Evolutionary conservation across 257 asterid species (phyloP).

Genomic region (Fraxinus excelsior): DNA sequence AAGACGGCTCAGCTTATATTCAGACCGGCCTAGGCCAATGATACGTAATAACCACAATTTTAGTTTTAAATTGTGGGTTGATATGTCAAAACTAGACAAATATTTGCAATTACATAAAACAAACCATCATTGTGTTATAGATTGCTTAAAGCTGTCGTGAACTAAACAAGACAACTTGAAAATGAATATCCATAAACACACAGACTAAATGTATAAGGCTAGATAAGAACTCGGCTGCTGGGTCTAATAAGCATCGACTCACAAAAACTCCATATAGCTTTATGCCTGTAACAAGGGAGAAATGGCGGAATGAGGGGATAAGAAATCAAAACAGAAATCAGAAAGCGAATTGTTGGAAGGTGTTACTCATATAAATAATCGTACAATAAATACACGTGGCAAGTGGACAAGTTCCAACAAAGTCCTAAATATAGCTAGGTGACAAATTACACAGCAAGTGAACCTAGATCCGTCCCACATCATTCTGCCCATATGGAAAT

Average conservation of each 20-base stretch:
- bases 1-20: no score
- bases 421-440: no score
- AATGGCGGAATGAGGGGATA: slow-evolving; percentile 12
- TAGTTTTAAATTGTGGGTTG: background rate
- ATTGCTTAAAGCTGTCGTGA: slow-evolving; percentile 29
- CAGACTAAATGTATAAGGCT: slow-evolving; percentile 22
- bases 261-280: slow-evolving; percentile 28
- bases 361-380: no score
- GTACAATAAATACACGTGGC: no score
- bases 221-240: slow-evolving; percentile 29
- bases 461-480: no score
- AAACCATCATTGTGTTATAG: background rate
- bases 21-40: no score
- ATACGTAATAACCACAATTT: background rate
- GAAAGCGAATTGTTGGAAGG: background rate
- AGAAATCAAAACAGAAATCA: background rate
- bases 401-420: no score
- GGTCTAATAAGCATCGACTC: slow-evolving; percentile 31
- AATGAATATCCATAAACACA: slow-evolving; percentile 27
- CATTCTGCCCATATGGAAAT: no score
- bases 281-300: slow-evolving; percentile 32
- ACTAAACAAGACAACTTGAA: slow-evolving; percentile 25
- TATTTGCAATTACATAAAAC: background rate
- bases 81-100: background rate
- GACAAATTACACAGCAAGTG: no score